phyloP scores from a whole-genome alignment of 2,329 filamentous ascomycete genomes.

The Diaporthe helianthi region DNA sequence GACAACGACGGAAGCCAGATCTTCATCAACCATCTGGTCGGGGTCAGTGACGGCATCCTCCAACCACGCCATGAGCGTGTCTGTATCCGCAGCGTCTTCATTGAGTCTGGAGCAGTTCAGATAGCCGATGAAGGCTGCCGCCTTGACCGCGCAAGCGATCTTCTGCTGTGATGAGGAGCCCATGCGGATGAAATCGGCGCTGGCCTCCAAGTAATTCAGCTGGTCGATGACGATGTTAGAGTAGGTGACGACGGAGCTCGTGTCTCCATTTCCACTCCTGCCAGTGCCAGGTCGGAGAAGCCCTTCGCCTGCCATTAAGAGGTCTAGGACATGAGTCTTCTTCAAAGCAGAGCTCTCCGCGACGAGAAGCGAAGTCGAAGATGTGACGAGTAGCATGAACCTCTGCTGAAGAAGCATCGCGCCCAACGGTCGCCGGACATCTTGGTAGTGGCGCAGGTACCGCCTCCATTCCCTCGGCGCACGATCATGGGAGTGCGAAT shows the following conservation, averaged over 20 bases:
- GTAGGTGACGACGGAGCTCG: slow-evolving; percentile 66
- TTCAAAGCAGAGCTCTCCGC: slow-evolving; percentile 66
- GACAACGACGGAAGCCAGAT: slow-evolving; percentile 78
- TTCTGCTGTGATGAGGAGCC: slow-evolving; percentile 86
- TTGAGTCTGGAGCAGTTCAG: slow-evolving; percentile 85
- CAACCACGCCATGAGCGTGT: slow-evolving; percentile 83
- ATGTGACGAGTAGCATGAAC: slow-evolving; percentile 84
- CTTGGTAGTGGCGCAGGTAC: slow-evolving; percentile 82
- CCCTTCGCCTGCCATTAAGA: slow-evolving; percentile 68
- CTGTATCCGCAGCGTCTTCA: slow-evolving; percentile 79
- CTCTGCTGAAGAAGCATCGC: slow-evolving; percentile 90
- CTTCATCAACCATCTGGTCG: slow-evolving; percentile 81
- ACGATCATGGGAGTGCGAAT: slow-evolving; percentile 71
- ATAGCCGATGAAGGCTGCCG: slow-evolving; percentile 80
- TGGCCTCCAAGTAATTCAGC: slow-evolving; percentile 85
- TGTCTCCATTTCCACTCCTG: slow-evolving; percentile 57
- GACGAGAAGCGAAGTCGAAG: slow-evolving; percentile 77
- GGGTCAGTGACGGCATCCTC: slow-evolving; percentile 81
- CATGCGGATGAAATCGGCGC: slow-evolving; percentile 87
- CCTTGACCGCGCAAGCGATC: slow-evolving; percentile 85
- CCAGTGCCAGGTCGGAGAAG: slow-evolving; percentile 52
- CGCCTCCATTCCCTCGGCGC: slow-evolving; percentile 85
- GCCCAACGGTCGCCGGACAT: slow-evolving; percentile 80
- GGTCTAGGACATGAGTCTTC: slow-evolving; percentile 73
- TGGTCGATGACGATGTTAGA: slow-evolving; percentile 80